Conservation (phyloP, 345 rosid species). For the Eucalyptus marginata region DNA sequence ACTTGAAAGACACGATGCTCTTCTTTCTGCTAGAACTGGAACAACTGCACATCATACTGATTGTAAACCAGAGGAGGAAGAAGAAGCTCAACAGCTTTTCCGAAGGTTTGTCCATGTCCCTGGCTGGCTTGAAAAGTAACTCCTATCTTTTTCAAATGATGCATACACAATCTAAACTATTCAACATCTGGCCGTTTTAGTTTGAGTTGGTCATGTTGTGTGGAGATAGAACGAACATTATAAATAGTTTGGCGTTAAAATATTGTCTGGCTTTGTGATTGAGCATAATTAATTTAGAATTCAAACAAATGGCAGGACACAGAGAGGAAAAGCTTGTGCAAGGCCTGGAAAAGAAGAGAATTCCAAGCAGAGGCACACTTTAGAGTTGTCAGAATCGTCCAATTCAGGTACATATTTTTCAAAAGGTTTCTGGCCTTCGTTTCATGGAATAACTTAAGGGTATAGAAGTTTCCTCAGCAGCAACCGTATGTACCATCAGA, state of each 20-base stretch:
- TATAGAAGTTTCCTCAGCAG: constrained; percentile 76
- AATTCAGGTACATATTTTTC: background rate
- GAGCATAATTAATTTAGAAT: background rate
- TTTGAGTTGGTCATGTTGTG: background rate
- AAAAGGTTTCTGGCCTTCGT: background rate
- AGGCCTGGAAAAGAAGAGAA: constrained; percentile 64
- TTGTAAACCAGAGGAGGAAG: constrained; percentile 57
- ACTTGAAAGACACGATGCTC: constrained; percentile 67
- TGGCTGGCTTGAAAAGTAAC: background rate
- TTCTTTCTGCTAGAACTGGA: constrained; percentile 38
- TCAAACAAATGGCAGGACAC: constrained; percentile 32
- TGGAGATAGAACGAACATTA: background rate
- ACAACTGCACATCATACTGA: constrained; percentile 26
- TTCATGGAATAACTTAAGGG: constrained; percentile 19
- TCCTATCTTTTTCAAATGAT: background rate
- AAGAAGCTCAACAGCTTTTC: constrained; percentile 80
- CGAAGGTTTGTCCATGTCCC: constrained; percentile 41
- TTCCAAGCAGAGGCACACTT: constrained; percentile 7
- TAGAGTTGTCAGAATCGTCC: constrained; percentile 35
- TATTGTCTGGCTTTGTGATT: background rate
- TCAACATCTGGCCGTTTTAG: background rate
- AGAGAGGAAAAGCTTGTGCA: constrained; percentile 88
- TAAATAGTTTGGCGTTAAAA: background rate
- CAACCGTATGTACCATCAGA: constrained; percentile 5
- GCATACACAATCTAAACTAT: background rate